Evolutionary conservation across 257 asterid genomes (phyloP), one percentile per base, ranked within the genome.

Genomic region (Eucommia ulmoides): DNA sequence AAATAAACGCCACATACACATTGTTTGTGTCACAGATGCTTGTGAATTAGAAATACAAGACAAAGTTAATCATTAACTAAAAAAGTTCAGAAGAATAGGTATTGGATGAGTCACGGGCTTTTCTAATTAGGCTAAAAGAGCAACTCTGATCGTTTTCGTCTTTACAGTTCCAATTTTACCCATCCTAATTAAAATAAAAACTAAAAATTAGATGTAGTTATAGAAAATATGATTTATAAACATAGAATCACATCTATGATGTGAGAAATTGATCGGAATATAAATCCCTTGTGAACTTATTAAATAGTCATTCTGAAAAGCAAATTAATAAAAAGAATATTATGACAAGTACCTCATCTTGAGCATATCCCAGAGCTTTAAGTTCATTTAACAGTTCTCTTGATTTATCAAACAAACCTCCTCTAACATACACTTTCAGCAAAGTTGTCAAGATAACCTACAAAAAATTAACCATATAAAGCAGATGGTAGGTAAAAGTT

Each of bases 301-400:
- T n/a, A n/a, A n/a, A n/a, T n/a, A n/a, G n/a, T n/a, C n/a, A n/a
- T n/a, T n/a, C n/a, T n/a, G n/a, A n/a, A n/a, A n/a, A n/a, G n/a
- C n/a, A n/a, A n/a, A n/a, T n/a, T n/a, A n/a, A n/a, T n/a, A n/a
- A n/a, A n/a, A n/a, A n/a, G n/a, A n/a, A n/a, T n/a, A n/a, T n/a
- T n/a, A n/a, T n/a, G n/a, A n/a, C n/a, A n/a, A n/a, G n/a, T 71
- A 88, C 97, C 97, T 89, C 97, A 76, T 84, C 85, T 57, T 74
- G 80, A 54, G 93, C 95, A 53, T 79, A 78, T 52, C 96, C 96
- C 64, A 76, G 58, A 64, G 71, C 69, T 60, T 82, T 81, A 74
- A 89, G 67, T 65, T 89, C 91, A 65, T 67, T 65, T 53, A 89
- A 62, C 25, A 89, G 71, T 67, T 72, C 80, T 66, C 93, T 82